These are phyloP conservation scores for Cutaneotrichosporon spelunceum DNA, from an alignment of 1,284 basidiomycete genomes.

Conservation along the genomic window DNA sequence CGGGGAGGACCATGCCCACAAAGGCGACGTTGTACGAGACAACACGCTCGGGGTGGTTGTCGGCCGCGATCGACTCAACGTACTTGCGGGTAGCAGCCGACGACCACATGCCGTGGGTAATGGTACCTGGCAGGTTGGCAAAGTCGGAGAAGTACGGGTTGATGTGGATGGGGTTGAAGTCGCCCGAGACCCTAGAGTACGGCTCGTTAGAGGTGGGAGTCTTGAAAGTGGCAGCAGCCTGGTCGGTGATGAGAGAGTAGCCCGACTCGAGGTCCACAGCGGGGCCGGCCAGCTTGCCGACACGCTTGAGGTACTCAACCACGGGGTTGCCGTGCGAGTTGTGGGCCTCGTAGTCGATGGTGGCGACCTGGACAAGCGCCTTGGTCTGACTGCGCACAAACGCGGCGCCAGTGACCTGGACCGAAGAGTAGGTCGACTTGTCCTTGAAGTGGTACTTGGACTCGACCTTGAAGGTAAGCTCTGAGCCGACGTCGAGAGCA, in stretches of 20 bases:
- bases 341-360: slow-evolving; percentile 79
- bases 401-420: slow-evolving; percentile 78
- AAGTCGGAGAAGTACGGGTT: slow-evolving; percentile 98
- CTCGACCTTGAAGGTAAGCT: slow-evolving; percentile 82
- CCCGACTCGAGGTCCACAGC: slow-evolving; percentile 76
- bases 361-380: slow-evolving; percentile 79
- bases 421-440: slow-evolving; percentile 76
- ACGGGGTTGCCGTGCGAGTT: slow-evolving; percentile 91
- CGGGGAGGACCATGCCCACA: slow-evolving; percentile 96
- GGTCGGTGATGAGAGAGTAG: slow-evolving; percentile 68
- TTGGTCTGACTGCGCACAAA: slow-evolving; percentile 83
- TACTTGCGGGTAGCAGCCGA: slow-evolving; percentile 90
- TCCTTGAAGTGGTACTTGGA: slow-evolving; percentile 88
- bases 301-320: slow-evolving; percentile 84
- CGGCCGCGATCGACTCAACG: slow-evolving; percentile 89
- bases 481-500: slow-evolving; percentile 73
- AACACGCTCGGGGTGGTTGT: slow-evolving; percentile 87
- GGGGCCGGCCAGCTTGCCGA: slow-evolving; percentile 74
- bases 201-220: slow-evolving; percentile 86
- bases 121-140: slow-evolving; percentile 89
- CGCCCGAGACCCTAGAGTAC: slow-evolving; percentile 92
- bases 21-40: slow-evolving; percentile 86
- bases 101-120: slow-evolving; percentile 97
- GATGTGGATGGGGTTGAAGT: slow-evolving; percentile 91
- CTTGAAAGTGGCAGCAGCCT: slow-evolving; percentile 62